phyloP scores from a whole-genome alignment of 495 filamentous ascomycete genomes.

The Tuber indicum region DNA sequence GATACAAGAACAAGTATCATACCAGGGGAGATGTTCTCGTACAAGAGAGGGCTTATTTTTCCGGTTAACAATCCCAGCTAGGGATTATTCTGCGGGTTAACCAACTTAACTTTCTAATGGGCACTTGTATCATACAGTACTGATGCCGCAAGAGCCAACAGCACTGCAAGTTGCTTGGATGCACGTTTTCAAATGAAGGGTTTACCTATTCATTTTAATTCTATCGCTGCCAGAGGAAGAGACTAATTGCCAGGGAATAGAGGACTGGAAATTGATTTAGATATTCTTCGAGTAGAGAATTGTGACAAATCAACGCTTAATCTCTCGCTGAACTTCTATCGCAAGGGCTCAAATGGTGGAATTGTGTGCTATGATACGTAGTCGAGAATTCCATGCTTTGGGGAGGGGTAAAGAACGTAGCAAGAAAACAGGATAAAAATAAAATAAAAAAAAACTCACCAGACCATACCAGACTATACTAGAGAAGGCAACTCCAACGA shows the following conservation, averaged over 20 bases:
- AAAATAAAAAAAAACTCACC: background rate
- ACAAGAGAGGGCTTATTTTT: background rate
- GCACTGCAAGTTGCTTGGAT: background rate
- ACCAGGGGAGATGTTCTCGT: no score
- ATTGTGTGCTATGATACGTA: no score
- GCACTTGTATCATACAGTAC: background rate
- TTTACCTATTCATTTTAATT: background rate
- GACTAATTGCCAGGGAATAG: background rate
- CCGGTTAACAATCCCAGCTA: background rate
- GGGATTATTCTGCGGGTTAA: background rate
- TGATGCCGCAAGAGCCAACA: background rate
- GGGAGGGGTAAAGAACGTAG: background rate
- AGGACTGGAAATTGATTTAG: background rate
- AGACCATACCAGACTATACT: background rate
- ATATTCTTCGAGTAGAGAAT: background rate
- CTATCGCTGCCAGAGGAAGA: background rate
- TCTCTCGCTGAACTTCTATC: background rate
- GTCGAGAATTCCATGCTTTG: background rate
- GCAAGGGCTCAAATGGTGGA: no score
- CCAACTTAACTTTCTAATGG: no score
- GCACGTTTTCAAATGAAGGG: conserved; percentile 1
- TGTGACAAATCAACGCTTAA: background rate
- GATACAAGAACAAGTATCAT: no score
- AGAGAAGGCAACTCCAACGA: background rate
- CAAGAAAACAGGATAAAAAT: background rate